Conservation (phyloP, 2,329 filamentous ascomycete species). For the Colletotrichum somersetense region DNA sequence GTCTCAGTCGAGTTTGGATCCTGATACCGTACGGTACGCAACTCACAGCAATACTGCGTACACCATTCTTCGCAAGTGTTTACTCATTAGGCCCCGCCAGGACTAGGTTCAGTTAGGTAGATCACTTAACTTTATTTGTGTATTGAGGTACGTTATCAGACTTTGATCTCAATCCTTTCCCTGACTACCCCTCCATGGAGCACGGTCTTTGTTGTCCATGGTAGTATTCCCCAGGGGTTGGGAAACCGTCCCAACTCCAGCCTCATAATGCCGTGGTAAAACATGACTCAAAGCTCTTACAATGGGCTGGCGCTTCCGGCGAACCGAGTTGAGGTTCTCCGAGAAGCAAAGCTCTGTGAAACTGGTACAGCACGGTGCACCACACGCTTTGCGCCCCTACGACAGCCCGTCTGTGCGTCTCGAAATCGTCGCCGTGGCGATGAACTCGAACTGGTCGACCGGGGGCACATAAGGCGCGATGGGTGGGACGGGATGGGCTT, state of each 20-base stretch:
- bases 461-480: conserved; percentile 30
- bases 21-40: not conserved
- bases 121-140: not conserved
- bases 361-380: not conserved
- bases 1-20: conserved; percentile 1
- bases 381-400: conserved; percentile 9
- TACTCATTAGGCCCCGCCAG: no score
- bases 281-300: conserved; percentile 27
- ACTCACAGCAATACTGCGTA: no score
- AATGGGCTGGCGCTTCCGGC: not conserved
- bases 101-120: not conserved
- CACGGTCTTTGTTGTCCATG: not conserved
- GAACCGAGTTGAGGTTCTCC: not conserved
- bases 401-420: conserved; percentile 39
- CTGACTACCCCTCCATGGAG: not conserved
- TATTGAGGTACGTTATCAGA: no score
- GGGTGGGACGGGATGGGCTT: conserved; percentile 24
- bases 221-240: not conserved
- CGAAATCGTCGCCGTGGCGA: conserved; percentile 39
- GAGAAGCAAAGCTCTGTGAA: not conserved
- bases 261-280: conserved; percentile 32
- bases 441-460: conserved; percentile 37
- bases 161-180: not conserved
- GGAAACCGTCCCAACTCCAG: conserved; percentile 8
- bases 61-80: not conserved